These are phyloP conservation scores for Cladophialophora exuberans DNA, from an alignment of 2,329 filamentous ascomycete species.

Conservation along the genomic window DNA sequence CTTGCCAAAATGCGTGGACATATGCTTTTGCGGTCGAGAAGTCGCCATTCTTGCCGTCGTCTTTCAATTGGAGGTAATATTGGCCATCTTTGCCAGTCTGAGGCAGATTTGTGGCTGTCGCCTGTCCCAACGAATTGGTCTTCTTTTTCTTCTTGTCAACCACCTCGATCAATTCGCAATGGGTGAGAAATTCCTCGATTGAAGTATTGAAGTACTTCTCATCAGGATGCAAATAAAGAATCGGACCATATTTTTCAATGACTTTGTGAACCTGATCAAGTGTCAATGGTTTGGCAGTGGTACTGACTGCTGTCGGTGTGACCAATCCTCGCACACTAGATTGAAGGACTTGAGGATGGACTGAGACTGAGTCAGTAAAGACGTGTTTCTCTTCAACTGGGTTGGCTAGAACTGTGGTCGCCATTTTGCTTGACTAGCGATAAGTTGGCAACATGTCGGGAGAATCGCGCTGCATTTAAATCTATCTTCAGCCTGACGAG, in stretches of 20 bases:
- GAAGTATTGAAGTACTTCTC: constrained; percentile 17
- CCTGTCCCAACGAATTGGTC: constrained; percentile 3
- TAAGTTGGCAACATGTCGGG: background rate
- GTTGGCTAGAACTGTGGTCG: background rate
- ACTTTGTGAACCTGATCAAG: constrained; percentile 5
- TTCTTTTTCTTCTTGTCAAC: constrained; percentile 13
- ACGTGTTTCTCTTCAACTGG: constrained; percentile 6
- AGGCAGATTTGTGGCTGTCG: constrained; percentile 3
- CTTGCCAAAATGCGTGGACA: constrained; percentile 21
- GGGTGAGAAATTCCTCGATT: constrained; percentile 17
- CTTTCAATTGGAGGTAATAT: constrained; percentile 15
- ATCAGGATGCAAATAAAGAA: constrained; percentile 17
- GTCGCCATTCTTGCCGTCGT: constrained; percentile 7
- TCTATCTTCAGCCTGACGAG: background rate
- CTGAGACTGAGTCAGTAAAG: constrained; percentile 7
- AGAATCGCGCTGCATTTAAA: constrained; percentile 1
- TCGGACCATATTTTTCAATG: constrained; percentile 16
- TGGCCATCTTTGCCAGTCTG: constrained; percentile 11
- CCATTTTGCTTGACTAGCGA: background rate
- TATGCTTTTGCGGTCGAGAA: constrained; percentile 19
- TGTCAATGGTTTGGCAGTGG: constrained; percentile 14
- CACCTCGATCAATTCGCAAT: constrained; percentile 14
- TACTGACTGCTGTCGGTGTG: constrained; percentile 10
- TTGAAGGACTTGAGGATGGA: constrained; percentile 15
- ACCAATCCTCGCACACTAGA: constrained; percentile 19